Conservation (phyloP, 129 eudicot genomes). For the Scalesia atractyloides region DNA sequence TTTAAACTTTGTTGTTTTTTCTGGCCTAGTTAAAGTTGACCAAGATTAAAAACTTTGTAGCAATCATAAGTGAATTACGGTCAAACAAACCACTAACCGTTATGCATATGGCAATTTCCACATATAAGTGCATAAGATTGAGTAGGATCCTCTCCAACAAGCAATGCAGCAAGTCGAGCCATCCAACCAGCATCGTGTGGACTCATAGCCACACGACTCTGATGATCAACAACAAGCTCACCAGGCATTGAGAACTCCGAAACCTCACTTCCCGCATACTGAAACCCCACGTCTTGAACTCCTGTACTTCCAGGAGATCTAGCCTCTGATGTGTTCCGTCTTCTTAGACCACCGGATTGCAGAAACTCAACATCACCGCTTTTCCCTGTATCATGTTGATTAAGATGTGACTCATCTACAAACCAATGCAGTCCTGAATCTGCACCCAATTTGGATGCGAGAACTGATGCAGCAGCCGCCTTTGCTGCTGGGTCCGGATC, state of each 20-base stretch:
- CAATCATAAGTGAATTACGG: not conserved
- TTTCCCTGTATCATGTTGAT: slow-evolving; percentile 50
- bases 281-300: slow-evolving; percentile 31
- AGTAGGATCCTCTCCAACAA: slow-evolving; percentile 97
- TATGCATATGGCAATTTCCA: slow-evolving; percentile 94
- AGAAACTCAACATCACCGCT: slow-evolving; percentile 64
- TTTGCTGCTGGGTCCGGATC: slow-evolving; percentile 97
- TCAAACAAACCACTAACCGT: slow-evolving; percentile 51
- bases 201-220: slow-evolving; percentile 40
- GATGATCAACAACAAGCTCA: slow-evolving; percentile 71
- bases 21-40: not conserved
- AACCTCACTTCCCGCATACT: slow-evolving; percentile 45
- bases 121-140: slow-evolving; percentile 92
- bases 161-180: slow-evolving; percentile 89
- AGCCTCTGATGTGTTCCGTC: slow-evolving; percentile 52
- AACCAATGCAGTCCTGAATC: slow-evolving; percentile 78
- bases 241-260: slow-evolving; percentile 47
- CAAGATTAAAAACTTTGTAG: not conserved
- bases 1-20: not conserved
- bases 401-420: slow-evolving; percentile 54
- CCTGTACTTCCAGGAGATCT: slow-evolving; percentile 38
- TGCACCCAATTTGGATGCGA: slow-evolving; percentile 85
- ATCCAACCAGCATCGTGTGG: slow-evolving; percentile 85
- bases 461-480: slow-evolving; percentile 91
- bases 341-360: slow-evolving; percentile 66